Base-by-base conservation (phyloP, 2,329 filamentous ascomycete genomes). In the Fusarium nisikadoi region DNA sequence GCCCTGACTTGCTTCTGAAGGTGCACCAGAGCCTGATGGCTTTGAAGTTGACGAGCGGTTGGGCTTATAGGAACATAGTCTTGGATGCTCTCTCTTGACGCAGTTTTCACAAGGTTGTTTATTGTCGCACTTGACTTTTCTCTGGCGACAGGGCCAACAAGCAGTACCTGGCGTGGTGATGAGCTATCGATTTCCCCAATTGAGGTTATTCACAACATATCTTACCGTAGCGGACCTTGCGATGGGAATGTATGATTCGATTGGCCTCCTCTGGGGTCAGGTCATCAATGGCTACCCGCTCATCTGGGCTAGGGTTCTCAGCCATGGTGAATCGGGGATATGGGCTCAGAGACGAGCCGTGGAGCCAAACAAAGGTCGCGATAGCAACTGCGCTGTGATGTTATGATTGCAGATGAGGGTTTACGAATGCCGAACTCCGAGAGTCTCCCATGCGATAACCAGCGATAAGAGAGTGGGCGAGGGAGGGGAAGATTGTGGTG, bases 51-150 rank as follows among this genome's bases (percentile, higher is more conserved):
- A 82, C 76, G 78, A 82, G 79, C 80, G 80, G 77, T 91, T 91
- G 19, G 90, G 90, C 77, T 91, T 91, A 81, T 91, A 91, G 33
- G 89, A 91, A 77, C 90, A 92, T 55, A 92, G 83, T 79, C 88
- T 85, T 5, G 89, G 85, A 73, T 92, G 90, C 65, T 91, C 89
- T 60, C 90, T 83, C 82, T 91, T 91, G 76, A 90, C 86, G 76
- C 90, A 92, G 77, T 92, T 92, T 76, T 91, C 89, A 79, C 90
- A 92, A 2, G 90, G 90, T 76, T 90, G 86, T 79, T 91, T 89
- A 79, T 91, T 91, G 81, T 91, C 89, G 79, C 90, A 92, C 81
- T 91, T 91, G 43, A 92, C 90, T 80, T 92, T 91, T 71, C 90
- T 86, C 79, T 91, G 90, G 49, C 90, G 85, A 77, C 90, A 92